phyloP scores from a whole-genome alignment of 768 basidiomycete genomes.

The Hemileccinum impolitum region DNA sequence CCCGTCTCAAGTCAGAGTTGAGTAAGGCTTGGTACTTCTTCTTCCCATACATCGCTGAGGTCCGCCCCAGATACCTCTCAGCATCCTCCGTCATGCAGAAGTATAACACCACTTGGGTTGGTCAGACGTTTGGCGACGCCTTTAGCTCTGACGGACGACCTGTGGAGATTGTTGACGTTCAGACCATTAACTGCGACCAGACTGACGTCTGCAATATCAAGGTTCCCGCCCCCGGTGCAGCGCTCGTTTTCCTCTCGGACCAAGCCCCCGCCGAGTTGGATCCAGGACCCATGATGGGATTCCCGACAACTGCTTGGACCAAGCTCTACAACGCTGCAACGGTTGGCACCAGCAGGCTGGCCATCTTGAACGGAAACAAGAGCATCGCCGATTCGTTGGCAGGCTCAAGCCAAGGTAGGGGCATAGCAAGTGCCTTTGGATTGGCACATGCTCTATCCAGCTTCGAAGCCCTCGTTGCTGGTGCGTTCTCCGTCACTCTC shows the following conservation, averaged over 20 bases:
- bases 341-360: slow-evolving; percentile 52
- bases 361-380: slow-evolving; percentile 59
- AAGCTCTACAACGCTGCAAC: slow-evolving; percentile 44
- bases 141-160: slow-evolving; percentile 69
- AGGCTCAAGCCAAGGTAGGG: slow-evolving; percentile 7
- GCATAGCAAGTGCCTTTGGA: not conserved
- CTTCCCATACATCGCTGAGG: not conserved
- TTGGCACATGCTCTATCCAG: slow-evolving; percentile 11
- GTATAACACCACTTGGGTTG: slow-evolving; percentile 73
- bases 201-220: slow-evolving; percentile 51
- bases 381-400: slow-evolving; percentile 24
- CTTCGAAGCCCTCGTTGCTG: slow-evolving; percentile 11
- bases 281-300: slow-evolving; percentile 41
- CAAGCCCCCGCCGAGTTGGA: slow-evolving; percentile 35
- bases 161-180: slow-evolving; percentile 49
- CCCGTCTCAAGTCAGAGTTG: slow-evolving; percentile 50
- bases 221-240: slow-evolving; percentile 69
- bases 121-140: slow-evolving; percentile 62
- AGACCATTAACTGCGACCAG: slow-evolving; percentile 59
- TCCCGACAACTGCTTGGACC: slow-evolving; percentile 46
- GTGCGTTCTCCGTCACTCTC: slow-evolving; percentile 12
- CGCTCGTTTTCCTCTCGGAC: slow-evolving; percentile 66
- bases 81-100: slow-evolving; percentile 58
- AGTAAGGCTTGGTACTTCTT: slow-evolving; percentile 33
- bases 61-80: slow-evolving; percentile 45